Base-by-base conservation (phyloP, 371 early-diverging fungal genomes). In the Mucor mucedo region DNA sequence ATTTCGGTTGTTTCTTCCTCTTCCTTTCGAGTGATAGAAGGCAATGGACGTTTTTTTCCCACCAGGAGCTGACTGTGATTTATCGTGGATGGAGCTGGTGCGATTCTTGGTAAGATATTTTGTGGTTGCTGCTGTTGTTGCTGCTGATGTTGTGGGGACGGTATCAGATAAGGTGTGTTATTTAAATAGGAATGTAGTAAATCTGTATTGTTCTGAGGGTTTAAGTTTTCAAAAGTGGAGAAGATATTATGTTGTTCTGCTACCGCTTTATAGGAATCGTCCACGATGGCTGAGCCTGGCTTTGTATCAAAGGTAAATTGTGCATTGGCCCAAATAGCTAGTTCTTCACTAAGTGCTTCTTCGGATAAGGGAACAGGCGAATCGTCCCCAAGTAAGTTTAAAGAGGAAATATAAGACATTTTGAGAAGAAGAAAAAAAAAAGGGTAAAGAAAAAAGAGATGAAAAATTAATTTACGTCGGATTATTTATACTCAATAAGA, bases 301-400 rank as follows among this genome's bases (percentile, higher is more conserved):
- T 77, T 68, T 49, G 71, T 78, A 61, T 90, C 91, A 54, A 86
- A 86, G 41, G 83, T 86, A 68, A 91, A 90, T 69, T 89, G 87
- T 21, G 89, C 87, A 64, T 87, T 89, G 21, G 90, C 84, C 92
- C 92, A 92, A 13, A 89, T 52, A 29, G 78, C 67, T 21, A 81
- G 64, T 35, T 81, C 82, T 28, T 77, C 79, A 21, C 62, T 62
- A 38, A 78, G 65, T 0, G 75, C 50, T 57, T 81, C 82, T 49
- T 81, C 82, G 7, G 70, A 63, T 47, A 75, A 52, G 38, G 68
- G 68, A 38, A 63, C 62, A 40, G 82, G 78, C 11, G 79, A 70
- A 33, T 77, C 77, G 45, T 69, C 69, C 5, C 68, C 65, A 29
- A 79, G 71, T 52, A 76, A 56, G 55, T 81, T 81, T 32, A 81